Evolutionary conservation across 306 rosid genomes (phyloP).

Genomic region (Argentina anserina): DNA sequence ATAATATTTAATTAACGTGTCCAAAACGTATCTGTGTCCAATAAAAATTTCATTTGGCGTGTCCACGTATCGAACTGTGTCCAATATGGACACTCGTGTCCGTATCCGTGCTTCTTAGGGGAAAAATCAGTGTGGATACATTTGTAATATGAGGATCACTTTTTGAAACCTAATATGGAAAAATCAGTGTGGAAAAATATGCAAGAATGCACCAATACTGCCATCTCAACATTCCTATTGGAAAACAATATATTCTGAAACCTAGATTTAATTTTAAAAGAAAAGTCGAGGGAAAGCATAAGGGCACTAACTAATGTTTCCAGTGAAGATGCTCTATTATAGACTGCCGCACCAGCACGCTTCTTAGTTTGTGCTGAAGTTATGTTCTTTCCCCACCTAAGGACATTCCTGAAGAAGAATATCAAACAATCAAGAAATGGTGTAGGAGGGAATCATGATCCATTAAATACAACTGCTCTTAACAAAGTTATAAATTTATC

Average conservation of each 20-base stretch:
- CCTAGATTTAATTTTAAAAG: not conserved
- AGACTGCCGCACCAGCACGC: slow-evolving; percentile 87
- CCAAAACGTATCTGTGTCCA: no score
- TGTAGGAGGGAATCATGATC: slow-evolving; percentile 6
- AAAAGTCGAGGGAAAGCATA: slow-evolving; percentile 5
- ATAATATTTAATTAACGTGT: no score
- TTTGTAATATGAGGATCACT: not conserved
- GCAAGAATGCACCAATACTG: not conserved
- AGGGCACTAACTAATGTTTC: slow-evolving; percentile 73
- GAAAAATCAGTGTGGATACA: not conserved
- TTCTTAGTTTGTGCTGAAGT: slow-evolving; percentile 68
- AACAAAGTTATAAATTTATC: not conserved
- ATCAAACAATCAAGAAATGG: slow-evolving; percentile 11
- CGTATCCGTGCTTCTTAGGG: no score
- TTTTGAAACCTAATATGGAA: not conserved
- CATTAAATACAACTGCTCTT: slow-evolving; percentile 15
- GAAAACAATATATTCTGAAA: no score
- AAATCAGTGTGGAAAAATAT: not conserved
- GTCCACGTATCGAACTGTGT: no score
- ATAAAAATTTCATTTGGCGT: no score
- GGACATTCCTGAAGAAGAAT: slow-evolving; percentile 60
- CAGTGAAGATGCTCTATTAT: slow-evolving; percentile 87
- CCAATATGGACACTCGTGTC: no score
- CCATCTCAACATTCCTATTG: no score
- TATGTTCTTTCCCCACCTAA: slow-evolving; percentile 94